Evolutionary conservation across 805 yeast genomes (phyloP).

Genomic region (Saccharomycopsis guyanensis): DNA sequence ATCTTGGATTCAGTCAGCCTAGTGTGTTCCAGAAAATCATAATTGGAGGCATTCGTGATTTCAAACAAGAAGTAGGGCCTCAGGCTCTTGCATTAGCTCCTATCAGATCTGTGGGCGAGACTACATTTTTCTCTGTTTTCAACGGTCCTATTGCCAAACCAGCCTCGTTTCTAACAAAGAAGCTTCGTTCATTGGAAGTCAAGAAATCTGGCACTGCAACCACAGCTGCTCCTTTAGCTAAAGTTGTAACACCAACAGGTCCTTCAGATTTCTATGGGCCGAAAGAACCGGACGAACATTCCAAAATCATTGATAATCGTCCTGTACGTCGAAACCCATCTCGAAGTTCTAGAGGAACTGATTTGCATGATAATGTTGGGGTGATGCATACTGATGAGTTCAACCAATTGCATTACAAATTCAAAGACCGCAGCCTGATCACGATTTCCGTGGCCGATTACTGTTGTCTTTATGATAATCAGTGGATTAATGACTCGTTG

Average conservation of each 20-base stretch:
- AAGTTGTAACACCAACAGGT: not conserved
- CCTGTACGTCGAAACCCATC: not conserved
- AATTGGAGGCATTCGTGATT: not conserved
- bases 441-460: constrained; percentile 65
- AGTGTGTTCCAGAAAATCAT: not conserved
- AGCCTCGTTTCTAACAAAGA: not conserved
- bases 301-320: no score
- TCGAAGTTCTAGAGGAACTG: not conserved
- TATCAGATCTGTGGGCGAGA: not conserved
- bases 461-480: constrained; percentile 66
- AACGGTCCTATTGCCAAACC: not conserved
- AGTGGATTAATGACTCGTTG: constrained; percentile 85
- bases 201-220: not conserved
- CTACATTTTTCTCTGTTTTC: not conserved
- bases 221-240: not conserved
- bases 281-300: no score
- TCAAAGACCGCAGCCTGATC: constrained; percentile 47
- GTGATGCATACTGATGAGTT: constrained; percentile 10
- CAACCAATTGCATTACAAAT: constrained; percentile 41
- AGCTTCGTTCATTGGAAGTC: not conserved
- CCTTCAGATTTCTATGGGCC: not conserved
- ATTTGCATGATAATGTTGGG: not conserved
- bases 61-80: not conserved
- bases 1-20: not conserved
- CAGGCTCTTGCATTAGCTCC: no score